Percentiles rank a stretch among this genome's conserved stretches.
These are phyloP conservation scores for Alternaria incomplexa DNA, from an alignment of 2,329 filamentous ascomycete genomes.

Conservation along the genomic window DNA sequence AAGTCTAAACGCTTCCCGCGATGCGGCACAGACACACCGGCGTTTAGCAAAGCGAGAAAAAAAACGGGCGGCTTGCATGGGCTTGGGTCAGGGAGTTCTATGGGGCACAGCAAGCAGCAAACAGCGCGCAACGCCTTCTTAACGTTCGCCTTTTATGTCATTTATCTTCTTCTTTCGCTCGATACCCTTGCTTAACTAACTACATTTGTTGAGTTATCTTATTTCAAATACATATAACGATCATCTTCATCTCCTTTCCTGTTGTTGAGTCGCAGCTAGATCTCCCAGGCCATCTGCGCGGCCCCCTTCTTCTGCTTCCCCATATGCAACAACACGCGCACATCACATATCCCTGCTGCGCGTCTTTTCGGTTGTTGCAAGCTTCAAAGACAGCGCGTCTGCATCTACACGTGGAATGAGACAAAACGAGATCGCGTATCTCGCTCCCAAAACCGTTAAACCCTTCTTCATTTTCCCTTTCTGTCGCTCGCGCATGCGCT, in stretches of 20 bases:
- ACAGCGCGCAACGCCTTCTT: not conserved
- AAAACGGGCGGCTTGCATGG: constrained; percentile 7
- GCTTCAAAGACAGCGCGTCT: not conserved
- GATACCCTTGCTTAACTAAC: constrained; percentile 15
- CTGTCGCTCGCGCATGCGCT: not conserved
- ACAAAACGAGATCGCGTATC: not conserved
- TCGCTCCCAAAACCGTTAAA: not conserved
- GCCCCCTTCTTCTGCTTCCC: not conserved
- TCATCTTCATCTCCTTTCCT: not conserved
- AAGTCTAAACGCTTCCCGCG: not conserved
- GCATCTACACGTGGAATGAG: not conserved
- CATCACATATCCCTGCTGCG: not conserved
- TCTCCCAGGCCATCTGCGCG: not conserved
- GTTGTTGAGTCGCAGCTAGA: not conserved
- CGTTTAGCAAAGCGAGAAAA: constrained; percentile 2
- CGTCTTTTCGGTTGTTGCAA: not conserved
- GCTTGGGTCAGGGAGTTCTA: not conserved
- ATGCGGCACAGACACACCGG: constrained; percentile 7
- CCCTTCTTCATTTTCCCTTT: not conserved
- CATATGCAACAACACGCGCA: not conserved
- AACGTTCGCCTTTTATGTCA: not conserved
- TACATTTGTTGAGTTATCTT: not conserved
- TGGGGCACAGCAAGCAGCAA: constrained; percentile 5
- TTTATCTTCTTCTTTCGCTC: constrained; percentile 5
- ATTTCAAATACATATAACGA: constrained; percentile 1